Percentiles rank a stretch among this genome's conserved stretches.
These are phyloP conservation scores for Epichloe coenophiala DNA, from an alignment of 2,329 filamentous ascomycete species.

Conservation along the genomic window DNA sequence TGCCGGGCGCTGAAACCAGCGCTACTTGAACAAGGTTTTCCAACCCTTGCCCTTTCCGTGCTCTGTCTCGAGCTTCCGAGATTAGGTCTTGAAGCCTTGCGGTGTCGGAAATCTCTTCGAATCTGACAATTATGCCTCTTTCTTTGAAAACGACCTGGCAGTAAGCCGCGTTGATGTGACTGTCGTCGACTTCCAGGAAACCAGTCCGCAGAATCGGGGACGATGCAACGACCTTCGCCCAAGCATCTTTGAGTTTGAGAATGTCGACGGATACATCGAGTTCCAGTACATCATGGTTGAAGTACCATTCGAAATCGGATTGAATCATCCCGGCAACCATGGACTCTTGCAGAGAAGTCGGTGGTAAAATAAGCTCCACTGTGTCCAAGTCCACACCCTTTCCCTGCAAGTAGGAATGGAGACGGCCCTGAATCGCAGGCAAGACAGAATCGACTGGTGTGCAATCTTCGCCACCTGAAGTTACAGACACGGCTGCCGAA, in stretches of 20 bases:
- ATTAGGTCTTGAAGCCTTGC: slow-evolving; percentile 24
- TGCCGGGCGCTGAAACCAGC: slow-evolving; percentile 21
- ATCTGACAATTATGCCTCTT: slow-evolving; percentile 9
- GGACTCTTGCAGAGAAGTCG: slow-evolving; percentile 74
- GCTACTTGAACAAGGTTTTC: slow-evolving; percentile 35
- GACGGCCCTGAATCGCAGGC: slow-evolving; percentile 8
- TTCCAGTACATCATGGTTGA: slow-evolving; percentile 68
- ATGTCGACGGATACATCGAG: slow-evolving; percentile 42
- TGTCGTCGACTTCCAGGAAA: slow-evolving; percentile 54
- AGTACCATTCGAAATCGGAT: slow-evolving; percentile 64
- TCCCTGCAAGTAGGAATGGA: slow-evolving; percentile 24
- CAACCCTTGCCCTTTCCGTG: slow-evolving; percentile 21
- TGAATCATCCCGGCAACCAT: slow-evolving; percentile 73
- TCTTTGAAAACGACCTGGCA: slow-evolving; percentile 32
- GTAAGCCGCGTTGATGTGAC: slow-evolving; percentile 35
- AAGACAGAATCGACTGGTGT: background rate
- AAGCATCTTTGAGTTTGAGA: slow-evolving; percentile 43
- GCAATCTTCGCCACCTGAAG: slow-evolving; percentile 1
- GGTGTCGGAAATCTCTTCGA: slow-evolving; percentile 12
- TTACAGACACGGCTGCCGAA: slow-evolving; percentile 26
- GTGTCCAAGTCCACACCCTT: slow-evolving; percentile 21
- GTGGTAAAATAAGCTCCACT: slow-evolving; percentile 51
- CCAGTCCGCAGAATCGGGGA: slow-evolving; percentile 64
- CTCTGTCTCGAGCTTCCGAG: slow-evolving; percentile 22
- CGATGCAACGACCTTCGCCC: slow-evolving; percentile 41